phyloP scores from a whole-genome alignment of 73 alveolate species.

The Symbiodinium pilosum region DNA sequence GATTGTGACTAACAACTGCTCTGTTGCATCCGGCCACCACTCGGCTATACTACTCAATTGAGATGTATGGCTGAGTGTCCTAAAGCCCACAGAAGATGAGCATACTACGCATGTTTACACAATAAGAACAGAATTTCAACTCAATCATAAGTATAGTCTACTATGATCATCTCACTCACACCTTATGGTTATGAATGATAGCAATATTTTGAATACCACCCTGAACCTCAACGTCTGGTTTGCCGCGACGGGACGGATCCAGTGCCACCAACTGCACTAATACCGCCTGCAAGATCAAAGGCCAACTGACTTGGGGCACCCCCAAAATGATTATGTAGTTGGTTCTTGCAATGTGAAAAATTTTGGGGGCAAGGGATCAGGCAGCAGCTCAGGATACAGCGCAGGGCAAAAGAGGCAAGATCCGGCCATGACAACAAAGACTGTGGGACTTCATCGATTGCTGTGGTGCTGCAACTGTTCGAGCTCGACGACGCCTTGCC shows the following conservation, averaged over 20 bases:
- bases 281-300: background rate
- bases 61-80: no score
- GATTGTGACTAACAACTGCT: no score
- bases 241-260: background rate
- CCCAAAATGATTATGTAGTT: background rate
- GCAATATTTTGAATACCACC: background rate
- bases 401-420: background rate
- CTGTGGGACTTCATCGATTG: background rate
- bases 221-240: background rate
- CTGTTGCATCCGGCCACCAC: no score
- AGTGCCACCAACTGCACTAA: slow-evolving; percentile 31
- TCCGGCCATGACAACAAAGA: background rate
- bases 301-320: background rate
- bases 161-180: background rate
- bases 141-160: background rate
- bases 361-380: background rate
- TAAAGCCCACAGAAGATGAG: background rate
- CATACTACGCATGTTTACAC: no score
- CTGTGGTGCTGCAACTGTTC: background rate
- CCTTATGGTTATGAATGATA: background rate
- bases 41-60: no score
- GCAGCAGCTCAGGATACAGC: background rate
- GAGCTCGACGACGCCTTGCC: background rate
- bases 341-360: background rate
- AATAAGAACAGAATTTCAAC: no score